Evolutionary conservation across 805 yeast genomes (phyloP).

Genomic region (Kregervanrija pseudodelftensis): DNA sequence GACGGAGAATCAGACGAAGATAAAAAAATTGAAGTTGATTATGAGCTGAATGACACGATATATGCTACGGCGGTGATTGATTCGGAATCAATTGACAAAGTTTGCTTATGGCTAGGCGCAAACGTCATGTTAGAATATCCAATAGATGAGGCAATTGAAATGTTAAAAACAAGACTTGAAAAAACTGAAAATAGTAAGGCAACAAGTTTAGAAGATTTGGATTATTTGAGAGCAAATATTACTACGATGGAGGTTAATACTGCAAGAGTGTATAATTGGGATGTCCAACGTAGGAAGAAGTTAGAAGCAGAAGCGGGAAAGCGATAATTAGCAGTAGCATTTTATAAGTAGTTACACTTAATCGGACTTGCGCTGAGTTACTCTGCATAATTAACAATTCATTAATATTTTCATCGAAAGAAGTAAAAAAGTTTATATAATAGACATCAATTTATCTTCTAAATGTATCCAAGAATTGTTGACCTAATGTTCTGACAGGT

Average conservation of each 20-base stretch:
- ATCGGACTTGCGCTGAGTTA: neutral
- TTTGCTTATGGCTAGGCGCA: conserved; percentile 95
- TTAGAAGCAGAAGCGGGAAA: conserved; percentile 19
- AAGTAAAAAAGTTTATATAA: neutral
- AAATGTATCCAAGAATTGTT: conserved; percentile 55
- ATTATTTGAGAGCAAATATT: conserved; percentile 77
- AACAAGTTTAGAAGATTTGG: conserved; percentile 75
- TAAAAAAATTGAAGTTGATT: conserved; percentile 60
- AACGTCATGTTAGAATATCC: conserved; percentile 96
- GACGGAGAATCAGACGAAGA: conserved; percentile 26
- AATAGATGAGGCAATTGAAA: conserved; percentile 72
- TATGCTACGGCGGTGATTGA: conserved; percentile 76
- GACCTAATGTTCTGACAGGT: conserved; percentile 54
- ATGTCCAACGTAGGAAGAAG: conserved; percentile 65
- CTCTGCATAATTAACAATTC: too few relatives aligned
- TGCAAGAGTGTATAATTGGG: conserved; percentile 87
- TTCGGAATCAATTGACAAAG: conserved; percentile 47
- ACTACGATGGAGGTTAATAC: conserved; percentile 98
- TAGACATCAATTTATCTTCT: conserved; percentile 24
- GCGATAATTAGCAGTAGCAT: too few relatives aligned
- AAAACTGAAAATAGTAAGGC: conserved; percentile 54
- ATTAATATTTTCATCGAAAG: too few relatives aligned
- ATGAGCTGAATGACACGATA: conserved; percentile 88
- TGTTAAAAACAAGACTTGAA: conserved; percentile 54
- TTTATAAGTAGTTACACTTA: conserved; percentile 3